These are phyloP conservation scores for Cetraspora pellucida DNA, from an alignment of 192 early-diverging fungal genomes.

Conservation along the genomic window DNA sequence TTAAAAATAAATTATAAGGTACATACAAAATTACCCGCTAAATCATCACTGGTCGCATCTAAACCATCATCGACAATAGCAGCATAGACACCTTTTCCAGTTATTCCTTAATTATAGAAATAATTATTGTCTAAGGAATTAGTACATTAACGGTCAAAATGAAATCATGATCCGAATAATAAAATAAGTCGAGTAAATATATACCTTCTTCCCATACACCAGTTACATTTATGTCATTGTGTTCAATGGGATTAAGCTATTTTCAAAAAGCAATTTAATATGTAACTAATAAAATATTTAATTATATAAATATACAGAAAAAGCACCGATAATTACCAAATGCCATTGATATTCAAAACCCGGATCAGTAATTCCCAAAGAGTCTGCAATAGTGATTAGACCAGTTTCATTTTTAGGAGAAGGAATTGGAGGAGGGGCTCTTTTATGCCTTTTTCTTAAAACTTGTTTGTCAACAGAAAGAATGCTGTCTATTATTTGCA, in stretches of 20 bases:
- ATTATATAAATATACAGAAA: not conserved
- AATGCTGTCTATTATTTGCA: conserved; percentile 9
- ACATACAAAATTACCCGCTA: conserved; percentile 86
- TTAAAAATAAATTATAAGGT: not conserved
- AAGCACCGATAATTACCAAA: conserved; percentile 54
- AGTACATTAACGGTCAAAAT: not conserved
- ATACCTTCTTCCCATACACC: conserved; percentile 85
- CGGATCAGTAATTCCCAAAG: conserved; percentile 70
- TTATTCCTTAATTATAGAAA: conserved; percentile 59
- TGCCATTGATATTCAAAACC: conserved; percentile 82
- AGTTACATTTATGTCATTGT: conserved; percentile 92
- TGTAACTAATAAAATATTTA: not conserved
- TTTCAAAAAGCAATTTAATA: not conserved
- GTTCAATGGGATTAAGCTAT: conserved; percentile 51
- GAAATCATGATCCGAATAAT: not conserved
- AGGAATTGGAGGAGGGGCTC: conserved; percentile 30
- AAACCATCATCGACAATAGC: conserved; percentile 96
- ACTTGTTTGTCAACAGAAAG: conserved; percentile 44
- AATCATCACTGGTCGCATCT: conserved; percentile 82
- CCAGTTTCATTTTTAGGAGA: conserved; percentile 28
- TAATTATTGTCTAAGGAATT: not conserved
- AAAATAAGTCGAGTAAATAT: not conserved
- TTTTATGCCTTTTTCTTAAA: conserved; percentile 41
- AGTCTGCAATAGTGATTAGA: conserved; percentile 28
- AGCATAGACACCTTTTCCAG: conserved; percentile 84